Conservation (phyloP, 805 yeast species). For the Candida nemodendra region DNA sequence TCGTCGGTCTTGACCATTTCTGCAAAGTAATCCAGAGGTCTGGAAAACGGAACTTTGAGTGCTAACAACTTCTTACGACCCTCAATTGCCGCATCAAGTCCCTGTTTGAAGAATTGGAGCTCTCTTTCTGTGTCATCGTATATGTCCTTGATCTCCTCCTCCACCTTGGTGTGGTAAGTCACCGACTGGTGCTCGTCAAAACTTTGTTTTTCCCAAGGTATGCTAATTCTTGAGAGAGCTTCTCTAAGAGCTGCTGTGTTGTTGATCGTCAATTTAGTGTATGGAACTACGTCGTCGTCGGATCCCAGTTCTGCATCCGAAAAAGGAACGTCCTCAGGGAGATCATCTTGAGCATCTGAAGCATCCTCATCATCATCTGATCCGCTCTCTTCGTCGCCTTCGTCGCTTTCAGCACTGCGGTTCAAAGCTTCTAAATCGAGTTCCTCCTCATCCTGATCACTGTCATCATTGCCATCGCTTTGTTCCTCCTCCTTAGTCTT, state of each 20-base stretch:
- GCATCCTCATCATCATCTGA: slow-evolving; percentile 44
- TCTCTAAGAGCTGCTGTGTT: slow-evolving; percentile 81
- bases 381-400: slow-evolving; percentile 33
- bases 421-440: slow-evolving; percentile 27
- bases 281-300: slow-evolving; percentile 92
- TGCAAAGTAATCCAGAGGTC: slow-evolving; percentile 96
- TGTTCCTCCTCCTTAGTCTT: slow-evolving; percentile 35
- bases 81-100: slow-evolving; percentile 74
- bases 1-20: slow-evolving; percentile 98
- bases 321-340: slow-evolving; percentile 79
- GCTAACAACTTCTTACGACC: slow-evolving; percentile 67
- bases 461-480: slow-evolving; percentile 32
- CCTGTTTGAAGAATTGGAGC: slow-evolving; percentile 92
- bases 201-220: slow-evolving; percentile 63
- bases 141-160: slow-evolving; percentile 72
- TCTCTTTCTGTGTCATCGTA: slow-evolving; percentile 97
- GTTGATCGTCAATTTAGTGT: slow-evolving; percentile 84
- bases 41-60: slow-evolving; percentile 79
- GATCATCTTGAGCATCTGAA: slow-evolving; percentile 60
- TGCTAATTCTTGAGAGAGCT: slow-evolving; percentile 61
- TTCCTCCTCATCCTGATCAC: slow-evolving; percentile 45
- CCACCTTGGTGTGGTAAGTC: slow-evolving; percentile 59
- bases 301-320: slow-evolving; percentile 92
- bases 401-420: slow-evolving; percentile 28
- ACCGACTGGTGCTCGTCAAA: slow-evolving; percentile 85